Conservation (phyloP, 208 protist genomes). For the Crithidia mellificae region DNA sequence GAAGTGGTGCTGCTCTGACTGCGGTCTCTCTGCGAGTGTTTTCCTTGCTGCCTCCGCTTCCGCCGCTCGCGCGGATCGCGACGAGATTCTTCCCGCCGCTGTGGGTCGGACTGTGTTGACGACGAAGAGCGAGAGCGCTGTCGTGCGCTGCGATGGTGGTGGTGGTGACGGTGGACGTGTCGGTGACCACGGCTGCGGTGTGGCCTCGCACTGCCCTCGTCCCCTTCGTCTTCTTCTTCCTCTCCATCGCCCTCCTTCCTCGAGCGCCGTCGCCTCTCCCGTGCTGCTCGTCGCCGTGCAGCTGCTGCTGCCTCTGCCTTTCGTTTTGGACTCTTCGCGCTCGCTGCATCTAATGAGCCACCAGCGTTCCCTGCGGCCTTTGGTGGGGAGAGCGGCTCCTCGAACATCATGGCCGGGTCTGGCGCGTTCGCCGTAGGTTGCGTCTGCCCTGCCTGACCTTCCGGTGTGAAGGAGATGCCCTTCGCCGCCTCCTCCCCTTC, state of each 20-base stretch:
- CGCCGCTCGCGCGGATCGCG: no score
- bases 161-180: conserved; percentile 4
- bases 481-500: conserved; percentile 4
- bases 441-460: neutral
- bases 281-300: no score
- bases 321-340: no score
- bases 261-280: neutral
- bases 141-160: neutral
- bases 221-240: neutral
- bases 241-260: neutral
- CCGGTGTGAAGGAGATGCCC: neutral
- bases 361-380: neutral
- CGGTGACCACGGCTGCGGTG: neutral
- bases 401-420: neutral
- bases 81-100: neutral
- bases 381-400: neutral
- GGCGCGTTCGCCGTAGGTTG: conserved; percentile 1
- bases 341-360: no score
- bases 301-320: no score
- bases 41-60: no score
- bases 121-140: neutral
- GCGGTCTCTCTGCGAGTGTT: neutral
- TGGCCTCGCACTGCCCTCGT: neutral
- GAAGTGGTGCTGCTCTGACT: neutral
- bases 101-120: neutral